Evolutionary conservation across 2,329 filamentous ascomycete species (phyloP).

Genomic region (Fusarium subtropicale): DNA sequence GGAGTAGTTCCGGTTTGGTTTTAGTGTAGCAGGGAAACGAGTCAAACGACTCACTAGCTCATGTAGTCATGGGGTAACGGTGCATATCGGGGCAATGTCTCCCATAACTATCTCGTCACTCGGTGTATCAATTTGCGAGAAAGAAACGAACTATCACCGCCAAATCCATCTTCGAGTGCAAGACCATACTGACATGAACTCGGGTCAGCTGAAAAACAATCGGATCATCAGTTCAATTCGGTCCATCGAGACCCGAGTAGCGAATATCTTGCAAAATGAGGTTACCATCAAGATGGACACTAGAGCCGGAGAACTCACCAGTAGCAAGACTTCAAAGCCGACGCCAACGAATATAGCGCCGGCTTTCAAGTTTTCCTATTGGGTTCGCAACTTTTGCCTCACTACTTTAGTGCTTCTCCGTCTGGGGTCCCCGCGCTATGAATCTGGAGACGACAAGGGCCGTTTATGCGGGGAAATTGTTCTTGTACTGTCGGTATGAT

Average conservation of each 20-base stretch:
- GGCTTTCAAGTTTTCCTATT: neutral
- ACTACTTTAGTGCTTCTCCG: neutral
- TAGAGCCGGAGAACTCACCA: neutral
- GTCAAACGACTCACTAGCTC: neutral
- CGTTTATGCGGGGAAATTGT: neutral
- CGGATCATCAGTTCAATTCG: neutral
- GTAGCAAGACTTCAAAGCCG: neutral
- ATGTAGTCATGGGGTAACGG: too few species aligned
- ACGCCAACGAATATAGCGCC: neutral
- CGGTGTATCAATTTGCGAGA: neutral
- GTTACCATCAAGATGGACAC: neutral
- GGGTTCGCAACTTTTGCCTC: neutral
- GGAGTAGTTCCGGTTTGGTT: neutral
- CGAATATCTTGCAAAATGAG: neutral
- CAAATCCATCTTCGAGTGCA: rapidly evolving
- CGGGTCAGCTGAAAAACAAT: rapidly evolving
- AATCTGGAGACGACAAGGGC: conserved; percentile 15
- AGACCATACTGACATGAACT: rapidly evolving
- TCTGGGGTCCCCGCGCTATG: conserved; percentile 22
- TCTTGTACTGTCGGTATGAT: neutral
- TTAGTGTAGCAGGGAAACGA: neutral
- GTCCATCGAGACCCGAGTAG: conserved; percentile 12
- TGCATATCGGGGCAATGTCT: neutral
- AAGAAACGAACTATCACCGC: neutral
- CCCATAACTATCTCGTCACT: neutral